These are phyloP conservation scores for Tardiomyces digboiensis DNA, from an alignment of 1,139 yeast species.

Conservation along the genomic window DNA sequence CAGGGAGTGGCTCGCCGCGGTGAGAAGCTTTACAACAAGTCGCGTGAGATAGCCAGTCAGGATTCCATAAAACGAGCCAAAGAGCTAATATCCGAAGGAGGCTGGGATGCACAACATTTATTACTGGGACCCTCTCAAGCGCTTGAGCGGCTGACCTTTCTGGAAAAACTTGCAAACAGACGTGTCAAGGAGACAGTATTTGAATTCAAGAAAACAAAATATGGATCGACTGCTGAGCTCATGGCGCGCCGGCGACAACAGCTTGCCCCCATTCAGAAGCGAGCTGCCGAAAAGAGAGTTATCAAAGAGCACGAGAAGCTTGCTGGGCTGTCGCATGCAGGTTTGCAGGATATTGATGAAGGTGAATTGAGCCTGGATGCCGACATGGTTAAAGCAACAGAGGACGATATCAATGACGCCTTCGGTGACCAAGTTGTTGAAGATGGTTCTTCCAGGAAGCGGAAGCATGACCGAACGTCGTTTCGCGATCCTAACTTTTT, in stretches of 20 bases:
- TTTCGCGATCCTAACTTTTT: constrained; percentile 78
- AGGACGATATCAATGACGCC: constrained; percentile 20
- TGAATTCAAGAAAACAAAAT: constrained; percentile 45
- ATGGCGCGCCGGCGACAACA: constrained; percentile 85
- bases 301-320: constrained; percentile 63
- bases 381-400: constrained; percentile 16
- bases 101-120: constrained; percentile 87
- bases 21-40: constrained; percentile 76
- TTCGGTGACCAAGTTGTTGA: constrained; percentile 9
- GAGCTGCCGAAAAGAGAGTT: constrained; percentile 63
- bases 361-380: constrained; percentile 6
- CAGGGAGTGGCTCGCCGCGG: constrained; percentile 76
- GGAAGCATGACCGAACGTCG: constrained; percentile 19
- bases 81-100: constrained; percentile 59
- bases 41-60: constrained; percentile 77
- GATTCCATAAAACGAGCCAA: constrained; percentile 82
- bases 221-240: constrained; percentile 66
- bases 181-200: constrained; percentile 75
- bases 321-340: constrained; percentile 68
- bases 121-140: constrained; percentile 56
- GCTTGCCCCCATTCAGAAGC: constrained; percentile 77
- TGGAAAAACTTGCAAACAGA: constrained; percentile 62
- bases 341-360: constrained; percentile 38
- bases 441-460: constrained; percentile 10
- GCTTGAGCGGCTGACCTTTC: constrained; percentile 60